Base-by-base conservation (phyloP, 805 yeast genomes). In the Candida takata region DNA sequence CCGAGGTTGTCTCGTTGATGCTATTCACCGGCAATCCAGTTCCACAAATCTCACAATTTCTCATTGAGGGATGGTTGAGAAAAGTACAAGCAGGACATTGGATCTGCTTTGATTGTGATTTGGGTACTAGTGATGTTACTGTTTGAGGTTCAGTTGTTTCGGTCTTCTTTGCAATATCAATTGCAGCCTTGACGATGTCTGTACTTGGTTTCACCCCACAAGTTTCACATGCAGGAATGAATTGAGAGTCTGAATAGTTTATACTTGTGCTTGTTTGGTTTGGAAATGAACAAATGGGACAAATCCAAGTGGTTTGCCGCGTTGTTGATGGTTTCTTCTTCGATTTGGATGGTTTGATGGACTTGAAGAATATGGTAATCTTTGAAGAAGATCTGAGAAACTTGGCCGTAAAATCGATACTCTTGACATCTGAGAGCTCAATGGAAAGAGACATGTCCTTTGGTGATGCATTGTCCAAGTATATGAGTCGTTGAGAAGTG, bases 21-120 rank as follows among this genome's bases (percentile, higher is more conserved):
- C 52, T 28, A 51, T 58, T 34, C 35, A 48, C 38, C 4, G 61
- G 58, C 18, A 79, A 54, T 15, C 64, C 64, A 0, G 79, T 65
- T 0, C 95, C 96, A 61, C 97, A 90, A 52, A 92, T 70, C 57
- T 90, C 98, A 58, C 98, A 90, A 43, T 66, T 68, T 25, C 67
- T 58, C 66, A 90, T 64, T 3, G 84, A 74, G 0, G 87, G 83
- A 55, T 88, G 95, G 54, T 90, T 92, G 10, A 75, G 61, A 50
- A 87, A 90, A 0, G 97, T 84, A 47, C 95, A 84, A 10, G 64
- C 54, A 4, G 75, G 67, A 40, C 84, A 77, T 11, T 44, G 41
- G 25, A 57, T 57, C 30, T 36, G n/a, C n/a, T n/a, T n/a, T n/a
- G n/a, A n/a, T n/a, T n/a, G n/a, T n/a, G n/a, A n/a, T n/a, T n/a